Percentiles rank a stretch among this genome's conserved stretches.
Evolutionary conservation across 139 green algal species (phyloP).

Genomic region (Asterochloris erici): DNA sequence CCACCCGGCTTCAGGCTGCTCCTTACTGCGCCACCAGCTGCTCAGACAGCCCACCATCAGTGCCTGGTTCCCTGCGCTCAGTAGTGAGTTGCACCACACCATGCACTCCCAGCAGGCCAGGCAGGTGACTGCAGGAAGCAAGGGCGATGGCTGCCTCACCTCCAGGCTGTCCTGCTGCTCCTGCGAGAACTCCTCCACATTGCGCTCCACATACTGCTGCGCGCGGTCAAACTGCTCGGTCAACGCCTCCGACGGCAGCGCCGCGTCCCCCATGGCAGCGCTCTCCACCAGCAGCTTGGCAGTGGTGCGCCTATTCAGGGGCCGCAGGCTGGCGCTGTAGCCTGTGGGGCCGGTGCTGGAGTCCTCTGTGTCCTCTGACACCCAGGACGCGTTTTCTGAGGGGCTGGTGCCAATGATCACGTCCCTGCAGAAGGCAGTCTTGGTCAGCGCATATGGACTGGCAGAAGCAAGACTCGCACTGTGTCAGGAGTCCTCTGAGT

Average conservation of each 20-base stretch:
- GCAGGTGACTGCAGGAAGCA: background rate
- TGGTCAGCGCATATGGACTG: background rate
- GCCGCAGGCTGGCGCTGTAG: constrained; percentile 17
- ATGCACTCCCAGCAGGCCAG: too few species aligned
- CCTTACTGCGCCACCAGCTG: too few species aligned
- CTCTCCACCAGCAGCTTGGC: constrained; percentile 1
- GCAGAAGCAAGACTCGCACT: background rate
- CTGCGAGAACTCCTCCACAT: constrained; percentile 19
- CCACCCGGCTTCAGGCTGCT: too few species aligned
- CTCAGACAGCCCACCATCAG: too few species aligned
- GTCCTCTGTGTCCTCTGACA: background rate
- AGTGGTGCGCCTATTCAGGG: background rate
- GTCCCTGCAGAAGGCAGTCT: background rate
- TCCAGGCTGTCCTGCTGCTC: constrained; percentile 26
- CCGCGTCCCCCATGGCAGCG: background rate
- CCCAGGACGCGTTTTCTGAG: constrained; percentile 7
- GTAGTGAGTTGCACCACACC: too few species aligned
- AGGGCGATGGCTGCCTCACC: background rate
- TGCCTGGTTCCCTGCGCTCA: too few species aligned
- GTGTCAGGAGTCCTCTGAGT: background rate
- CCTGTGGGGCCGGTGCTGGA: background rate
- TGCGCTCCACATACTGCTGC: constrained; percentile 24
- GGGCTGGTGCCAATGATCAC: background rate
- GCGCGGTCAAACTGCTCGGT: constrained; percentile 39
- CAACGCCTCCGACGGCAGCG: constrained; percentile 23